A percentile compares a stretch with the other conserved stretches of the same genome.
Conservation (phyloP, 306 rosid genomes). For the Morella rubra region DNA sequence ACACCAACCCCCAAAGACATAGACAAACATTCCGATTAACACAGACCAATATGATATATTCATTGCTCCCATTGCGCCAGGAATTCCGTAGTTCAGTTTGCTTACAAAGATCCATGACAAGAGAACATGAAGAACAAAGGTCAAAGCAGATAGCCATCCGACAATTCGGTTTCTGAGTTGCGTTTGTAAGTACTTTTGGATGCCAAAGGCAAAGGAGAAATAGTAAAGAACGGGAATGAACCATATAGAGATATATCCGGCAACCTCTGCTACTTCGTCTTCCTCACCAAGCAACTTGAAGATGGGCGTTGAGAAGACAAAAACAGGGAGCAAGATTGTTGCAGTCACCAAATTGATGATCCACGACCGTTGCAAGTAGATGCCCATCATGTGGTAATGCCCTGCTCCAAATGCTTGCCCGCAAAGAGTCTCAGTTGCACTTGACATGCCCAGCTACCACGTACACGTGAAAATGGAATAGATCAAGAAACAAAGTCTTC, state of each 20-base stretch:
- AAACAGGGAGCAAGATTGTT: slow-evolving; percentile 36
- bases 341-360: slow-evolving; percentile 32
- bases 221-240: slow-evolving; percentile 40
- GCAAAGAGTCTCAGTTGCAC: slow-evolving; percentile 54
- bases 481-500: too few species aligned
- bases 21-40: slow-evolving; percentile 48
- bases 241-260: slow-evolving; percentile 47
- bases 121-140: slow-evolving; percentile 34
- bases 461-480: too few species aligned
- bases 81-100: slow-evolving; percentile 34
- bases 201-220: slow-evolving; percentile 40
- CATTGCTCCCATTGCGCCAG: slow-evolving; percentile 51
- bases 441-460: slow-evolving; percentile 52
- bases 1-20: slow-evolving; percentile 55
- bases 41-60: slow-evolving; percentile 49
- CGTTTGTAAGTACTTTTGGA: slow-evolving; percentile 52
- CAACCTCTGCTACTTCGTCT: slow-evolving; percentile 33
- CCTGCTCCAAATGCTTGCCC: slow-evolving; percentile 64
- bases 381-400: slow-evolving; percentile 55
- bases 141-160: slow-evolving; percentile 41
- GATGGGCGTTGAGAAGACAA: slow-evolving; percentile 47
- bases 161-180: slow-evolving; percentile 54
- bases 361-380: slow-evolving; percentile 63
- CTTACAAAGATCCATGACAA: slow-evolving; percentile 52
- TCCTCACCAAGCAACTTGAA: slow-evolving; percentile 43